Percentiles rank a stretch among this genome's conserved stretches.
Evolutionary conservation across 306 rosid species (phyloP).

Genomic region (Cucumis cinereus): DNA sequence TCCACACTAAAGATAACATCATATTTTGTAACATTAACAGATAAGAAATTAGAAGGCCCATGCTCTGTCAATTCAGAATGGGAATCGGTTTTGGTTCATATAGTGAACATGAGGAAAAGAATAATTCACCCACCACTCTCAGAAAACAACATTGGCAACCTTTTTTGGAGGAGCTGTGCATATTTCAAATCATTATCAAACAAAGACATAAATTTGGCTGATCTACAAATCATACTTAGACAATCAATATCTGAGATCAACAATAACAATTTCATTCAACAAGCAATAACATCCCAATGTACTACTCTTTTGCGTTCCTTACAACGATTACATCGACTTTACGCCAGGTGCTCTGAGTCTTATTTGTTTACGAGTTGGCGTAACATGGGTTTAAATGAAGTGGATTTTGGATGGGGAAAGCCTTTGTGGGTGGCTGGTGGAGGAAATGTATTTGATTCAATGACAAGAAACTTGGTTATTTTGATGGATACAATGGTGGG

Average conservation of each 20-base stretch:
- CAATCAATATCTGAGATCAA: neutral
- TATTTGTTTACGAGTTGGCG: neutral
- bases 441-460: neutral
- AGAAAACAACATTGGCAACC: neutral
- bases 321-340: neutral
- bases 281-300: neutral
- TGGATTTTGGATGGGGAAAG: neutral
- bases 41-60: neutral
- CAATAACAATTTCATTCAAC: neutral
- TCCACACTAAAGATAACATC: neutral
- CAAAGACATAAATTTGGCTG: neutral
- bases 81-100: neutral
- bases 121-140: neutral
- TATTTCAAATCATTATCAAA: neutral
- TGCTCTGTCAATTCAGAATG: neutral
- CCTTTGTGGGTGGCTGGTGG: neutral
- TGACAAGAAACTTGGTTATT: neutral
- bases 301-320: neutral
- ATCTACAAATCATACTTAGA: neutral
- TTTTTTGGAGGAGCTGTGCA: neutral
- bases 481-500: neutral
- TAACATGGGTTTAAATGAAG: slow-evolving; percentile 3
- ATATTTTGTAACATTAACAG: neutral
- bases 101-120: neutral
- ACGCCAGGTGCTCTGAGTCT: neutral